Percentiles rank a stretch among this genome's conserved stretches.
phyloP scores from a whole-genome alignment of 2,329 filamentous ascomycete species.

The Hymenoscyphus albidus region DNA sequence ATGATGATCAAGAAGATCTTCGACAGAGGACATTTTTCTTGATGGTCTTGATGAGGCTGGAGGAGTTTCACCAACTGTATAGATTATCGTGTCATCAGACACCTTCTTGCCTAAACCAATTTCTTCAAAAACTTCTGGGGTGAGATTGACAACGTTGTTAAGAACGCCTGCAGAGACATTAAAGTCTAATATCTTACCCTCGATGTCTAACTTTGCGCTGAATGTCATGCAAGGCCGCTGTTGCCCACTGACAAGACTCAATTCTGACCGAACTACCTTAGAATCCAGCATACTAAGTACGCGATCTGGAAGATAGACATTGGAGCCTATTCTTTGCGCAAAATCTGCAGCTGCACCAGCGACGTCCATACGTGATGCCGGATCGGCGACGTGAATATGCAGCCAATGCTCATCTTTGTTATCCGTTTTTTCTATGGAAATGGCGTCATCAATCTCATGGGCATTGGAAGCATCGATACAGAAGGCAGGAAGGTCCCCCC shows the following conservation, averaged over 20 bases:
- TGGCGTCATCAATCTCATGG: constrained; percentile 72
- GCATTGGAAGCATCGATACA: constrained; percentile 68
- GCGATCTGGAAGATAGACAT: constrained; percentile 57
- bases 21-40: constrained; percentile 41
- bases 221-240: constrained; percentile 56
- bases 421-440: constrained; percentile 63
- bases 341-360: constrained; percentile 55
- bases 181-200: constrained; percentile 51
- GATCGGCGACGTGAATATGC: constrained; percentile 75
- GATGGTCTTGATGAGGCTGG: constrained; percentile 25
- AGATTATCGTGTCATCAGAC: neutral
- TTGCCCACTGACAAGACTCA: constrained; percentile 48
- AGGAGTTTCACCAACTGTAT: constrained; percentile 18
- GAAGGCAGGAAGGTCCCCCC: constrained; percentile 58
- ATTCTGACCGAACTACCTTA: constrained; percentile 44
- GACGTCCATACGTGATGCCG: constrained; percentile 63
- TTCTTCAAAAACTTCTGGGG: constrained; percentile 46
- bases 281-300: constrained; percentile 55
- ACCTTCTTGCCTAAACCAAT: constrained; percentile 16
- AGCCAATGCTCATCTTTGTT: constrained; percentile 61
- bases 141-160: constrained; percentile 54
- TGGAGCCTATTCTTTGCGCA: constrained; percentile 57
- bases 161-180: constrained; percentile 52
- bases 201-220: constrained; percentile 52
- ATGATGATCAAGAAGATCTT: constrained; percentile 42